phyloP scores from a whole-genome alignment of 768 basidiomycete genomes.

The Kwoniella dejecticola region DNA sequence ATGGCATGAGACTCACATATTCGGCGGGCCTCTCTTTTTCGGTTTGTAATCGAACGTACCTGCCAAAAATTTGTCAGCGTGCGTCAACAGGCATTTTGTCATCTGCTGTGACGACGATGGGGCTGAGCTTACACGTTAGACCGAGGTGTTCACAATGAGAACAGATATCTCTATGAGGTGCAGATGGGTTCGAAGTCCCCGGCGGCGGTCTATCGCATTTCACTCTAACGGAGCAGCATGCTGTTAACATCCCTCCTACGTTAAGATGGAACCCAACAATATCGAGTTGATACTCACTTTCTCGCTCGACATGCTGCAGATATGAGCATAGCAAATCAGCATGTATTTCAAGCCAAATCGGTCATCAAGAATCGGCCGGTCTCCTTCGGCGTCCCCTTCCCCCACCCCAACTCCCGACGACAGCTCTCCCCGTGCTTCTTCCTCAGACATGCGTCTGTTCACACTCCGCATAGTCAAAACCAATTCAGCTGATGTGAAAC shows the following conservation, averaged over 20 bases:
- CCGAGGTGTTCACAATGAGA: slow-evolving; percentile 33
- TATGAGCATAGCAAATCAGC: background rate
- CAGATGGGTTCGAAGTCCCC: slow-evolving; percentile 1
- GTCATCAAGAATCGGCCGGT: too few relatives aligned
- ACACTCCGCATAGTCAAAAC: too few relatives aligned
- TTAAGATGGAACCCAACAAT: too few relatives aligned
- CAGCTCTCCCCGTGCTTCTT: too few relatives aligned
- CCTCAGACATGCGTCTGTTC: too few relatives aligned
- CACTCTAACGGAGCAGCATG: slow-evolving; percentile 24
- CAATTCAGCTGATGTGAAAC: too few relatives aligned
- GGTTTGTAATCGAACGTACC: slow-evolving; percentile 90
- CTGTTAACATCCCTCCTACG: background rate
- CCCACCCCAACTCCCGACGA: too few relatives aligned
- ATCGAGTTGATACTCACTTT: too few relatives aligned
- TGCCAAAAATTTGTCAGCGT: background rate
- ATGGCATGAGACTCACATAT: slow-evolving; percentile 63
- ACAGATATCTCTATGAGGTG: slow-evolving; percentile 24
- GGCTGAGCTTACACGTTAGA: slow-evolving; percentile 26
- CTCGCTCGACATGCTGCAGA: slow-evolving; percentile 44
- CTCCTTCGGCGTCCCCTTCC: background rate
- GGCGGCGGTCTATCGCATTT: slow-evolving; percentile 49
- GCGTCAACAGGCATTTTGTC: background rate
- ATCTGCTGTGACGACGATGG: background rate
- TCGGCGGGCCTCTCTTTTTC: slow-evolving; percentile 89
- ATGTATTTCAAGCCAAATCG: background rate